phyloP scores from a whole-genome alignment of 2,329 filamentous ascomycete genomes.

The Aspergillus sp. region DNA sequence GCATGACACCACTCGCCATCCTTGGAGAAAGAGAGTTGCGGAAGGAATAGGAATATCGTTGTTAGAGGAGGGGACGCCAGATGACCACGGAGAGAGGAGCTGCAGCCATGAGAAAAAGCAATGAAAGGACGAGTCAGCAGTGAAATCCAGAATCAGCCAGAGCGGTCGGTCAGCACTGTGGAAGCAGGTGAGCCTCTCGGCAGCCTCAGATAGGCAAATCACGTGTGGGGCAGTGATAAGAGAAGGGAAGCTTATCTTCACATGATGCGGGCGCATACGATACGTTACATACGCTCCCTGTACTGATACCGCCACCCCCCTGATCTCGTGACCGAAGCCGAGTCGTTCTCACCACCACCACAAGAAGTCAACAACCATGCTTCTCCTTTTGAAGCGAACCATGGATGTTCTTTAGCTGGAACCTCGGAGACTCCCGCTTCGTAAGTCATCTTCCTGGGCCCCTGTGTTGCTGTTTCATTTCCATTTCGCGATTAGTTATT shows the following conservation, averaged over 20 bases:
- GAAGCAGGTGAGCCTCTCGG: no score
- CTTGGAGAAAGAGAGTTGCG: constrained; percentile 4
- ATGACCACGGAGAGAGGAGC: neutral
- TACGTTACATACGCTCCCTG: neutral
- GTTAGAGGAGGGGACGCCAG: neutral
- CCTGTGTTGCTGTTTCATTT: neutral
- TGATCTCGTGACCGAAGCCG: constrained; percentile 2
- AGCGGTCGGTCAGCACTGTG: no score
- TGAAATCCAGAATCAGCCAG: neutral
- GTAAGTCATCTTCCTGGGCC: neutral
- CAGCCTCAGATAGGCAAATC: neutral
- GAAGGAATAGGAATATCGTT: neutral
- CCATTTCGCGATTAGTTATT: neutral
- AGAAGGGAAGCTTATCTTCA: no score
- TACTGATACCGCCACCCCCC: neutral
- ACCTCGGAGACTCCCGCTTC: neutral
- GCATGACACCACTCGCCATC: constrained; percentile 21
- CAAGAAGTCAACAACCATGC: constrained; percentile 6
- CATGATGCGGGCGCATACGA: neutral
- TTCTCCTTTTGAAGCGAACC: constrained; percentile 1
- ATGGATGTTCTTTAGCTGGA: constrained; percentile 7
- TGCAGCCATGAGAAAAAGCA: constrained; percentile 5
- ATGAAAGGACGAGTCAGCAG: neutral
- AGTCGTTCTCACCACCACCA: constrained; percentile 4
- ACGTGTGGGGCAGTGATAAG: neutral